phyloP scores from a whole-genome alignment of 176 grass and related monocot species.

The Hordeum marinum region DNA sequence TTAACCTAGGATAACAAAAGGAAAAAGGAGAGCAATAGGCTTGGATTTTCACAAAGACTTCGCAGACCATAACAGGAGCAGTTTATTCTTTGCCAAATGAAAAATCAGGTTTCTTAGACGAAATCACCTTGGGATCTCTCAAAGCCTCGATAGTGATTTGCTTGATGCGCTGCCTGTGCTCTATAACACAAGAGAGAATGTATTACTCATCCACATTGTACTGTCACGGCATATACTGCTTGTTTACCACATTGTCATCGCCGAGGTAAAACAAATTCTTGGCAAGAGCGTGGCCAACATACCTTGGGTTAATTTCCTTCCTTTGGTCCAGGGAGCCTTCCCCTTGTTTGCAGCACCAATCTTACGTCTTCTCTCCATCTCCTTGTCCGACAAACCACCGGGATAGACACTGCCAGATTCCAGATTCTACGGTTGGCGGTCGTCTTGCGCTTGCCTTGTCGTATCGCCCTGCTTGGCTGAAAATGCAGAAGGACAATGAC shows the following conservation, averaged over 20 bases:
- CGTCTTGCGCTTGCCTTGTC: neutral
- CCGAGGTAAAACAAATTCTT: neutral
- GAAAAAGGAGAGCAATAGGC: neutral
- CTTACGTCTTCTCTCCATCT: constrained; percentile 69
- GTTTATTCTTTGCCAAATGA: no score
- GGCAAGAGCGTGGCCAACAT: neutral
- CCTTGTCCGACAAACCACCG: constrained; percentile 33
- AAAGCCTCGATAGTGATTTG: constrained; percentile 58
- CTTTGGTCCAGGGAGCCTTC: constrained; percentile 72
- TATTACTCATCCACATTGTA: neutral
- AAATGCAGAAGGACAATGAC: neutral
- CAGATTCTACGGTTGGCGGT: neutral
- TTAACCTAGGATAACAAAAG: constrained; percentile 54
- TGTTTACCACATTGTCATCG: neutral
- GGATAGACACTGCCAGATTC: neutral
- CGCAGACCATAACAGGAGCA: constrained; percentile 16
- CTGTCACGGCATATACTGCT: constrained; percentile 1
- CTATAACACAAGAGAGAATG: constrained; percentile 42
- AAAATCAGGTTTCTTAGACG: constrained; percentile 61
- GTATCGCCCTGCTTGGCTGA: neutral
- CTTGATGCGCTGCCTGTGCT: constrained; percentile 68
- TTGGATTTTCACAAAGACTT: neutral
- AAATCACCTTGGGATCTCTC: constrained; percentile 97
- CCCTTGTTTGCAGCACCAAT: constrained; percentile 83
- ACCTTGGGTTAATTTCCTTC: constrained; percentile 58